Evolutionary conservation across 495 filamentous ascomycete species (phyloP).

Genomic region (Chaetomidium leptoderma): DNA sequence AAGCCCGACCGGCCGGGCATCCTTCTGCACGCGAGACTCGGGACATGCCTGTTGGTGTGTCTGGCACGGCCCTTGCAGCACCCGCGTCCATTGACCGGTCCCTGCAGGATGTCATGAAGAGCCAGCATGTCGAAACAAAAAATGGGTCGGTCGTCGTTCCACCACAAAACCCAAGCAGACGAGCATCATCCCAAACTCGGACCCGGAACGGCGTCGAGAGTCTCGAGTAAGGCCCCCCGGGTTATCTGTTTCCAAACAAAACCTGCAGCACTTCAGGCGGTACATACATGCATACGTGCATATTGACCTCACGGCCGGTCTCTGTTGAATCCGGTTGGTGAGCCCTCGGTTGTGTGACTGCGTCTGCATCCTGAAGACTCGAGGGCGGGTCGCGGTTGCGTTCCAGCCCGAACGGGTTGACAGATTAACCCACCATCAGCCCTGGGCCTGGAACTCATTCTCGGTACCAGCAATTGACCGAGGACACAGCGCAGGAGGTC

Average conservation of each 20-base stretch:
- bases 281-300: too few relatives aligned
- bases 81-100: not conserved
- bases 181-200: too few relatives aligned
- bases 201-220: too few relatives aligned
- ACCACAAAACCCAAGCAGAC: too few relatives aligned
- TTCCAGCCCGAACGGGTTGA: constrained; percentile 8
- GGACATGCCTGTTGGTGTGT: not conserved
- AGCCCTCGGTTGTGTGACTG: not conserved
- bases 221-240: too few relatives aligned
- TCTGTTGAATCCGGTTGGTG: not conserved
- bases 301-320: not conserved
- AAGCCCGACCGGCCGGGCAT: constrained; percentile 5
- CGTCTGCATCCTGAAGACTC: not conserved
- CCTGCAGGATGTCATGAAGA: not conserved
- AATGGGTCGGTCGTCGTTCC: too few relatives aligned
- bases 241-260: too few relatives aligned
- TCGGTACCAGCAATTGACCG: constrained; percentile 4
- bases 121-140: not conserved
- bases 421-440: constrained; percentile 10
- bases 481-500: not conserved
- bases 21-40: constrained; percentile 11
- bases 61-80: constrained; percentile 4
- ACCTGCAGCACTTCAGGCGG: too few relatives aligned
- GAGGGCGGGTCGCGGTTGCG: not conserved
- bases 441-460: not conserved